Conservation (phyloP, 805 yeast genomes). For the Ogataea degrootiae region DNA sequence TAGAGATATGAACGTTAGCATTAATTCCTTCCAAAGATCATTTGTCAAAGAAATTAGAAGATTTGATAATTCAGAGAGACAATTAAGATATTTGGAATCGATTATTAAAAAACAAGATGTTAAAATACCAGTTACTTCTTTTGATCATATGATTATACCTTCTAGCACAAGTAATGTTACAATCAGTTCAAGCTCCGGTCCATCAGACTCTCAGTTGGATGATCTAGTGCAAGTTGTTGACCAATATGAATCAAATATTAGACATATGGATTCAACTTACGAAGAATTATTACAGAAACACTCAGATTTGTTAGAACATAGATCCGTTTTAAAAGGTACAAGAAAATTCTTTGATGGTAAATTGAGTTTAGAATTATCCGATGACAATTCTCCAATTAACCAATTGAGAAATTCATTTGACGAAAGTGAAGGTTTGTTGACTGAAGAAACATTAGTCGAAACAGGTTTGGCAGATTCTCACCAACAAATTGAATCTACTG, state of each 20-base stretch:
- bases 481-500: slow-evolving; percentile 12
- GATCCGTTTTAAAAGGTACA: slow-evolving; percentile 46
- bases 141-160: slow-evolving; percentile 20
- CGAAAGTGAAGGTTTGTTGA: slow-evolving; percentile 20
- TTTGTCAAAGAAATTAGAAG: slow-evolving; percentile 84
- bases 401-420: slow-evolving; percentile 25
- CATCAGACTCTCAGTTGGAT: slow-evolving; percentile 63
- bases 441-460: slow-evolving; percentile 21
- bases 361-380: slow-evolving; percentile 27
- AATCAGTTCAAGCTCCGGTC: slow-evolving; percentile 5
- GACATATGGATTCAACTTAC: slow-evolving; percentile 64
- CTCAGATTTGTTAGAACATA: slow-evolving; percentile 60
- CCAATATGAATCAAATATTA: slow-evolving; percentile 64
- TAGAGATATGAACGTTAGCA: slow-evolving; percentile 77
- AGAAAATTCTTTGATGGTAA: slow-evolving; percentile 31
- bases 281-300: slow-evolving; percentile 56
- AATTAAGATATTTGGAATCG: slow-evolving; percentile 51
- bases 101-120: slow-evolving; percentile 49
- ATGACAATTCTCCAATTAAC: slow-evolving; percentile 21
- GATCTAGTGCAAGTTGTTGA: slow-evolving; percentile 56
- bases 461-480: slow-evolving; percentile 12
- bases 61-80: slow-evolving; percentile 85
- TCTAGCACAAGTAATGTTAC: slow-evolving; percentile 11
- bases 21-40: slow-evolving; percentile 82
- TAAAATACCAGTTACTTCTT: slow-evolving; percentile 20